Evolutionary conservation across 1,284 basidiomycete species (phyloP).

Genomic region (Ganoderma leucocontextum): DNA sequence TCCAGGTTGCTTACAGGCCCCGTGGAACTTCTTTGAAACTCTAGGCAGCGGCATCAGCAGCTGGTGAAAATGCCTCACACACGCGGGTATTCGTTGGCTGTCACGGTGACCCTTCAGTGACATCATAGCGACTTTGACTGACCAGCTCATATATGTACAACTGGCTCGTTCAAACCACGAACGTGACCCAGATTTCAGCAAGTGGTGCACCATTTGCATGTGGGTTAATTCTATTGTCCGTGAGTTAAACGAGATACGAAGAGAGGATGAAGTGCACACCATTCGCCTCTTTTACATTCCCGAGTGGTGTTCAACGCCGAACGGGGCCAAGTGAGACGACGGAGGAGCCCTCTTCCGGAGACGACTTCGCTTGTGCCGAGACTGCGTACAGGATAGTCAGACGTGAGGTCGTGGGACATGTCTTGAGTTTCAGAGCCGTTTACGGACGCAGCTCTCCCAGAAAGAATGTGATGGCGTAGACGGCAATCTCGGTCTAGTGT

Average conservation of each 20-base stretch:
- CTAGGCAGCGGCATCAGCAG: neutral
- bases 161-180: neutral
- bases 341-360: neutral
- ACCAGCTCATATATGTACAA: neutral
- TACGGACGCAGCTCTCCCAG: neutral
- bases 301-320: neutral
- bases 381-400: neutral
- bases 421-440: neutral
- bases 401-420: neutral
- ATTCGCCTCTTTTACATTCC: neutral
- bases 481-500: neutral
- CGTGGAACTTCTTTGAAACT: neutral
- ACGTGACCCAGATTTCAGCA: neutral
- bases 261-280: neutral
- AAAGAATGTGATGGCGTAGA: neutral
- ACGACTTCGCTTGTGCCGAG: neutral
- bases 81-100: neutral
- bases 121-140: slow-evolving; percentile 2
- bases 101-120: neutral
- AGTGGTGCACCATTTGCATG: neutral
- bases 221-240: neutral
- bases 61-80: neutral
- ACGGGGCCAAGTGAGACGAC: neutral
- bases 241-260: neutral
- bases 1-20: neutral